Base-by-base conservation (phyloP, 148 eudicot species). In the Dysphania ambrosioides region DNA sequence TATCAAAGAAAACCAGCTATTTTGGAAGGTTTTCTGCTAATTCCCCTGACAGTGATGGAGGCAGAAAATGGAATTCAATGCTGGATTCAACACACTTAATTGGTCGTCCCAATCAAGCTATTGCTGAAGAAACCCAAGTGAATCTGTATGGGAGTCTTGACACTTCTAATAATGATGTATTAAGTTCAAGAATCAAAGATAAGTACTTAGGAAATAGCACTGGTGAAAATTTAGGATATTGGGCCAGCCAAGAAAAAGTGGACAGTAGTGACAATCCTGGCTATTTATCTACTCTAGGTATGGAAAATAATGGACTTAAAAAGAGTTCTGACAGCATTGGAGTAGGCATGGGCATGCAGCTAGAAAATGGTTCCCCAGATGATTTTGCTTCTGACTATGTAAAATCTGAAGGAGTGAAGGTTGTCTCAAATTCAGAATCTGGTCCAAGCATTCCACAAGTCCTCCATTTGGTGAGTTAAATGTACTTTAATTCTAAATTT, bases 381-480 rank as follows among this genome's bases (percentile, higher is more conserved):
- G 90, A 85, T 67, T 68, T 82, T 75, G 72, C 78, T 72, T 40
- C 74, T 18, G 78, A 81, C 78, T 79, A 73, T 77, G 79, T 88
- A 68, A 82, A 86, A 66, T 74, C 84, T 79, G 78, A 80, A 38
- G 71, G 85, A 60, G 68, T 87, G 78, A 85, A 82, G 72, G 70
- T 81, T 38, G 84, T 72, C 66, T 77, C 90, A 63, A 59, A 82
- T 77, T 70, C 86, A 4, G 99, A 90, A 72, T 75, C 86, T n/a
- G 90, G 91, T 76, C 89, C 85, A 24, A 95, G 99, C 87, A 92
- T 95, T 83, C 97, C 99, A 69, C 93, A 90, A 81, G 75, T 95
- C 76, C 94, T 95, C 75, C 97, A 95, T 82, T 56, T 79, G 79
- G 99, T 95, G 81, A 86, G 96, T 83, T 75, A 55, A 56, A n/a